Percentiles rank a stretch among this genome's conserved stretches.
These are phyloP conservation scores for Vaccinium myrtillus DNA, from an alignment of 148 eudicot genomes.

Conservation along the genomic window DNA sequence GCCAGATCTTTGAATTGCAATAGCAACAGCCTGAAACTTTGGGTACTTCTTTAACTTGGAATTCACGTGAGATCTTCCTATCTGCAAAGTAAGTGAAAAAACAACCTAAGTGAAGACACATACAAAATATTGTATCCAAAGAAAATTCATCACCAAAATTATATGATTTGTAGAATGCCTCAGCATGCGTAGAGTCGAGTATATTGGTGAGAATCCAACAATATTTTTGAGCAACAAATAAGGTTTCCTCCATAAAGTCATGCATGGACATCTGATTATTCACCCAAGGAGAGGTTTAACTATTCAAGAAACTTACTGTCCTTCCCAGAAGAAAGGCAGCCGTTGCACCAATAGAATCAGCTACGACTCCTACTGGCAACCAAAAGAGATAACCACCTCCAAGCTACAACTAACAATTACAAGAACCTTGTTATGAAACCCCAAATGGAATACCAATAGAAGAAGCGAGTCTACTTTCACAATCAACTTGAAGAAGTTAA, in stretches of 20 bases:
- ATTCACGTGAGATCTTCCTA: slow-evolving; percentile 77
- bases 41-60: slow-evolving; percentile 86
- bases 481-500: neutral
- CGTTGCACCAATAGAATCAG: slow-evolving; percentile 88
- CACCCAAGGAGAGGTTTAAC: slow-evolving; percentile 6
- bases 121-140: neutral
- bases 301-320: slow-evolving; percentile 56
- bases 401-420: slow-evolving; percentile 41
- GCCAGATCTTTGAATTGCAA: slow-evolving; percentile 90
- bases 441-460: neutral
- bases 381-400: slow-evolving; percentile 99
- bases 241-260: neutral
- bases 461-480: neutral
- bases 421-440: neutral
- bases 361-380: slow-evolving; percentile 74
- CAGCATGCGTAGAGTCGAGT: neutral
- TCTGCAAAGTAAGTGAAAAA: slow-evolving; percentile 40
- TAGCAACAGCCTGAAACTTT: slow-evolving; percentile 81
- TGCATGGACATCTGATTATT: neutral
- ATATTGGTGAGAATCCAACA: neutral
- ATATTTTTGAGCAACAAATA: neutral
- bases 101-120: slow-evolving; percentile 1
- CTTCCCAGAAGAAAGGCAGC: slow-evolving; percentile 89
- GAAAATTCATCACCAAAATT: neutral
- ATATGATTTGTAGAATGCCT: neutral